phyloP scores from a whole-genome alignment of 2,329 filamentous ascomycete species.

The Hortaea sp. region DNA sequence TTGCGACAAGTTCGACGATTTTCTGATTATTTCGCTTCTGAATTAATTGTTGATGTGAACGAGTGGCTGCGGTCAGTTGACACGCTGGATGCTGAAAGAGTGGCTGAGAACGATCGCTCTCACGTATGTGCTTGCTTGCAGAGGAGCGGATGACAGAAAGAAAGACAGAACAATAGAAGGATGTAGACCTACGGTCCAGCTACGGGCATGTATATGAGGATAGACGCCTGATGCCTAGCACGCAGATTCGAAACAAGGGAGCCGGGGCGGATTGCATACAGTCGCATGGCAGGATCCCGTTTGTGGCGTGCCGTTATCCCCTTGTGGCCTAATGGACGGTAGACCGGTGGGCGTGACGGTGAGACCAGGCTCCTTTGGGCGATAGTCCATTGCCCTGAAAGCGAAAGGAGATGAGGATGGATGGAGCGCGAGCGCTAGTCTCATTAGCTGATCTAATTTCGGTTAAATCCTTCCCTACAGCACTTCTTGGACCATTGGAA shows the following conservation, averaged over 20 bases:
- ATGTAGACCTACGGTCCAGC: background rate
- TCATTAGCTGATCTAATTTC: background rate
- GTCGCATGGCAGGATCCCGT: no score
- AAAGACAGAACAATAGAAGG: background rate
- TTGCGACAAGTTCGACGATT: constrained; percentile 2
- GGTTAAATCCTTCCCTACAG: background rate
- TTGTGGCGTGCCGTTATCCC: no score
- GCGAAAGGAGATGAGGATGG: background rate
- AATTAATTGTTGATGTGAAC: constrained; percentile 3
- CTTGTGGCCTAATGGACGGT: no score
- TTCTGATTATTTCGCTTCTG: no score
- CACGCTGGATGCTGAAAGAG: constrained; percentile 11
- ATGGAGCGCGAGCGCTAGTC: background rate
- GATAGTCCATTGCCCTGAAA: no score
- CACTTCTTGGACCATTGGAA: no score
- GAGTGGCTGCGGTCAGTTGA: constrained; percentile 20
- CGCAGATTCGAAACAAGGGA: no score
- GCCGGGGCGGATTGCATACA: no score
- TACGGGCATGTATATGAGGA: background rate
- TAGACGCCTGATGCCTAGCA: no score
- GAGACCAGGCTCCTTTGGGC: no score
- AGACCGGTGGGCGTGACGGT: no score
- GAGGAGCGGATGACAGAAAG: background rate
- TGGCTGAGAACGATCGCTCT: constrained; percentile 19
- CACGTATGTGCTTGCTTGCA: background rate